Conservation (phyloP, 1,284 basidiomycete species). For the Marasmius sp. region DNA sequence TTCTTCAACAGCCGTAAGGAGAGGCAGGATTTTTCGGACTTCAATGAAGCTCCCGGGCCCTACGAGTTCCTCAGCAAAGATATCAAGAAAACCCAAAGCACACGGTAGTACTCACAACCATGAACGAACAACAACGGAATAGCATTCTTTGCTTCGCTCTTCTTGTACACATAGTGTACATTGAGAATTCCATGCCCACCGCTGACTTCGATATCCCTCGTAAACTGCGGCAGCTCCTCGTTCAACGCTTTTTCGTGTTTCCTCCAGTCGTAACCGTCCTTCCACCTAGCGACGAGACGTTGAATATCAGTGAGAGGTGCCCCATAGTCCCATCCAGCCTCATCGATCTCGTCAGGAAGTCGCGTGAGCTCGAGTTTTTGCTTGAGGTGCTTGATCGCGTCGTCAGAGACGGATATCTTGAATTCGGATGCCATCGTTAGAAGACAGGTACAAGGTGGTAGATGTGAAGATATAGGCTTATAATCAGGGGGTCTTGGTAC, state of each 20-base stretch:
- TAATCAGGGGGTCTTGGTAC: too few species aligned
- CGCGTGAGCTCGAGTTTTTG: conserved; percentile 40
- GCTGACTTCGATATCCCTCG: conserved; percentile 37
- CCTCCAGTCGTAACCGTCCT: conserved; percentile 47
- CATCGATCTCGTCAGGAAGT: conserved; percentile 49
- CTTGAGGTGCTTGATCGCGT: conserved; percentile 33
- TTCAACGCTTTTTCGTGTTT: conserved; percentile 43
- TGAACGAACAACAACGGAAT: neutral
- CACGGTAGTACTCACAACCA: conserved; percentile 42
- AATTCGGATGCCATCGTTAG: conserved; percentile 21
- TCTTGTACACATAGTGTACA: conserved; percentile 19
- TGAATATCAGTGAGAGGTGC: conserved; percentile 45
- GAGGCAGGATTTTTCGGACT: conserved; percentile 50
- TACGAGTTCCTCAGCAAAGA: neutral
- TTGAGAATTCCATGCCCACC: conserved; percentile 42
- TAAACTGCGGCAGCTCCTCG: conserved; percentile 47
- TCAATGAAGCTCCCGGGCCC: conserved; percentile 59
- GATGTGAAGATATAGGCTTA: too few species aligned
- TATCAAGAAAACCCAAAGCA: neutral
- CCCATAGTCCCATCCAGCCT: conserved; percentile 43
- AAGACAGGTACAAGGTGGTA: too few species aligned
- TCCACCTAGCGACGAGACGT: conserved; percentile 44
- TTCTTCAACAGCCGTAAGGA: conserved; percentile 34
- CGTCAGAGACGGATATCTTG: conserved; percentile 41
- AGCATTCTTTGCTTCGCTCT: neutral